Conservation (phyloP, 164 flowering plant species). For the Akebia trifoliata region DNA sequence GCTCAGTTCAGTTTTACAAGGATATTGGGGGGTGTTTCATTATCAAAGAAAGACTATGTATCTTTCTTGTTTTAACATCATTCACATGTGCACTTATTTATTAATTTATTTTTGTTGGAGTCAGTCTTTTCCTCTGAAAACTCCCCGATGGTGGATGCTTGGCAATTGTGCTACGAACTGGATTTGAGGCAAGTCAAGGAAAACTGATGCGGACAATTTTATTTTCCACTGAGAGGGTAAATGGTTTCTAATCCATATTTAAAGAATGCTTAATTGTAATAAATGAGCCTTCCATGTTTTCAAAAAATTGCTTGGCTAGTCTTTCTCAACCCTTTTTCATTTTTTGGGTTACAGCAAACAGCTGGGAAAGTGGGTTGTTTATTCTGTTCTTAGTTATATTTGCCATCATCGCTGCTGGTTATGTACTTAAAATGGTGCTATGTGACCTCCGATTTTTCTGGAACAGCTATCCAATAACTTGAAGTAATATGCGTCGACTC, state of each 20-base stretch:
- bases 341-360: constrained; percentile 86
- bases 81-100: too few species aligned
- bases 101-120: not conserved
- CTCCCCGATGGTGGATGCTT: constrained; percentile 97
- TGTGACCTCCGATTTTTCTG: not conserved
- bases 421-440: constrained; percentile 79
- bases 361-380: constrained; percentile 95
- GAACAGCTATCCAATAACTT: too few species aligned
- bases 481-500: too few species aligned
- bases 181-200: constrained; percentile 95
- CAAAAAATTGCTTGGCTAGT: not conserved
- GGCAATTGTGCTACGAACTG: constrained; percentile 85
- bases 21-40: too few species aligned
- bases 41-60: too few species aligned
- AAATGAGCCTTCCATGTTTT: not conserved
- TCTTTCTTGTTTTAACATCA: too few species aligned
- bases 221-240: constrained; percentile 96
- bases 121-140: constrained; percentile 60
- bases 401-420: constrained; percentile 98
- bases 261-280: not conserved
- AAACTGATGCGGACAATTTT: constrained; percentile 90
- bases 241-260: constrained; percentile 5
- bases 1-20: too few species aligned
- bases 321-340: constrained; percentile 6
- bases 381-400: constrained; percentile 77